These are phyloP conservation scores for Metschnikowia similis DNA, from an alignment of 805 yeast genomes.

Conservation along the genomic window DNA sequence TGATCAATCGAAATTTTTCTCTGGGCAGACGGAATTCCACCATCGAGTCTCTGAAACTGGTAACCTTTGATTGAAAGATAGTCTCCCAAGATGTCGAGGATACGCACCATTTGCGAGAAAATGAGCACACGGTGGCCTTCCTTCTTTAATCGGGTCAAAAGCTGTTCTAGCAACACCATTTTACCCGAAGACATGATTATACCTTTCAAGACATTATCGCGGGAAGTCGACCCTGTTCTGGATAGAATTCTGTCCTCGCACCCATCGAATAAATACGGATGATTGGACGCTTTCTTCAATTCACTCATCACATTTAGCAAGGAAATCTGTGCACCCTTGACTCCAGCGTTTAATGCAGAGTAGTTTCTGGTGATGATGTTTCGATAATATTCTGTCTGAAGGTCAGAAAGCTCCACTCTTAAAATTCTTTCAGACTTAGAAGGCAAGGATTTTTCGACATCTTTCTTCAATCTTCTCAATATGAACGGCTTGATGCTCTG, in stretches of 20 bases:
- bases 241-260: constrained; percentile 81
- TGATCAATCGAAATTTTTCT: constrained; percentile 95
- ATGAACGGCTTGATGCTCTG: constrained; percentile 85
- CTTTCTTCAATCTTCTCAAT: constrained; percentile 88
- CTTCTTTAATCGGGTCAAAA: constrained; percentile 73
- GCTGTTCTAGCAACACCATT: constrained; percentile 91
- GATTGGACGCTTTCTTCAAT: constrained; percentile 93
- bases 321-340: constrained; percentile 70
- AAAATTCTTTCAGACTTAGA: constrained; percentile 93
- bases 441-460: constrained; percentile 95
- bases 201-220: constrained; percentile 84
- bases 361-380: constrained; percentile 91
- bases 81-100: constrained; percentile 92
- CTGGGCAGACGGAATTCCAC: constrained; percentile 92
- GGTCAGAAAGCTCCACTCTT: constrained; percentile 90
- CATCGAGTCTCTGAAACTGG: constrained; percentile 89
- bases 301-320: constrained; percentile 91
- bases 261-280: constrained; percentile 90
- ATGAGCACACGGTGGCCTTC: constrained; percentile 97
- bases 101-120: constrained; percentile 96
- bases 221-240: constrained; percentile 55
- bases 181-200: constrained; percentile 97
- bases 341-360: constrained; percentile 83
- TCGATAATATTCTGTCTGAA: constrained; percentile 92
- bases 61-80: constrained; percentile 83